Conservation (phyloP, 2,329 filamentous ascomycete genomes). For the Sporothrix luriei region DNA sequence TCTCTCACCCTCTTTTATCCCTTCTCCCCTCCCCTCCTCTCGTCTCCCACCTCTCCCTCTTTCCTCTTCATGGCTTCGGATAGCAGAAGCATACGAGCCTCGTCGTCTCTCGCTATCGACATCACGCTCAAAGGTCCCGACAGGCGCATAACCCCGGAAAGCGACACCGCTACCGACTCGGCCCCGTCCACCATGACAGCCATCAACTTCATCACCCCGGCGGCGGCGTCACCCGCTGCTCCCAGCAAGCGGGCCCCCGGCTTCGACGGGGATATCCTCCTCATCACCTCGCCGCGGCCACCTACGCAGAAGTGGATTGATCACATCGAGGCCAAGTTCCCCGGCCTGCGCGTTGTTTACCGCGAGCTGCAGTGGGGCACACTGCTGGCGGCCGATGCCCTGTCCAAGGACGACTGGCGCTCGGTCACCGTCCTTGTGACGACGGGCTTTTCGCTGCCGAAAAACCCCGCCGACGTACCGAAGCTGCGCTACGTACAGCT, state of each 20-base stretch:
- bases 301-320: conserved; percentile 44
- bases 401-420: conserved; percentile 47
- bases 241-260: conserved; percentile 36
- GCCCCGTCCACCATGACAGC: conserved; percentile 28
- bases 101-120: conserved; percentile 26
- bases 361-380: conserved; percentile 41
- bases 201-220: neutral
- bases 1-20: neutral
- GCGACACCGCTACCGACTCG: neutral
- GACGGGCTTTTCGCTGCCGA: conserved; percentile 45
- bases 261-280: conserved; percentile 52
- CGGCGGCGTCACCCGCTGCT: conserved; percentile 6
- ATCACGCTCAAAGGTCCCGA: conserved; percentile 18
- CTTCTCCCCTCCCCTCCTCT: neutral
- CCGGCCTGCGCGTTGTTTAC: conserved; percentile 49
- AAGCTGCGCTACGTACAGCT: conserved; percentile 58
- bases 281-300: conserved; percentile 46
- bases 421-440: conserved; percentile 50
- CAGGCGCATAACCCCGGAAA: conserved; percentile 11
- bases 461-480: conserved; percentile 46
- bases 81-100: conserved; percentile 9
- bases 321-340: conserved; percentile 46
- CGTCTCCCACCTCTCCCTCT: neutral
- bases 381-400: conserved; percentile 35
- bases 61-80: conserved; percentile 11